A percentile compares a stretch with the other conserved stretches of the same genome.
These are phyloP conservation scores for Liriodendron chinense DNA, from an alignment of 164 flowering plant species.

Conservation along the genomic window DNA sequence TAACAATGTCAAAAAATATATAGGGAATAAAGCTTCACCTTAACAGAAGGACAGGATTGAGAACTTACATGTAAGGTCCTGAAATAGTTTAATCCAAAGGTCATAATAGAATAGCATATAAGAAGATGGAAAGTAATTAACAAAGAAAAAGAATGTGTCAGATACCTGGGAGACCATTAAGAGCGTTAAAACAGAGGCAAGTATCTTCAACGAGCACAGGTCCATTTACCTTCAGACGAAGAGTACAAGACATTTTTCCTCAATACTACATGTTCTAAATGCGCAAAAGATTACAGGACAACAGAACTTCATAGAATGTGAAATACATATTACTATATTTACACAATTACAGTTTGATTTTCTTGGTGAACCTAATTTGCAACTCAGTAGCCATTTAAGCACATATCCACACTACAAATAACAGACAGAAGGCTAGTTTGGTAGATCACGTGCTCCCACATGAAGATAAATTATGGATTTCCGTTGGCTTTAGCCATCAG, in stretches of 20 bases:
- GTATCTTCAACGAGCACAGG: constrained; percentile 97
- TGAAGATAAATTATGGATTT: neutral
- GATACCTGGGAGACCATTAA: constrained; percentile 87
- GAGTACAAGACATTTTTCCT: neutral
- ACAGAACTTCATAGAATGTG: neutral
- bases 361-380: neutral
- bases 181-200: constrained; percentile 92
- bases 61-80: constrained; percentile 96
- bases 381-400: neutral
- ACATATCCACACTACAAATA: neutral
- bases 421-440: neutral
- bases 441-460: neutral
- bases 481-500: neutral
- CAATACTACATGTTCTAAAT: neutral
- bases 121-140: neutral
- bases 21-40: constrained; percentile 11
- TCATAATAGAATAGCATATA: neutral
- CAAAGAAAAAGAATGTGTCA: neutral
- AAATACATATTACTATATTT: neutral
- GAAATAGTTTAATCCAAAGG: constrained; percentile 26
- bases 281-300: neutral
- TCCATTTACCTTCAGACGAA: constrained; percentile 60
- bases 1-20: neutral
- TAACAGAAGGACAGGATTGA: constrained; percentile 1
- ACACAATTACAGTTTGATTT: neutral